Base-by-base conservation (phyloP, 139 green algal species). In the Haematococcus lacustris region DNA sequence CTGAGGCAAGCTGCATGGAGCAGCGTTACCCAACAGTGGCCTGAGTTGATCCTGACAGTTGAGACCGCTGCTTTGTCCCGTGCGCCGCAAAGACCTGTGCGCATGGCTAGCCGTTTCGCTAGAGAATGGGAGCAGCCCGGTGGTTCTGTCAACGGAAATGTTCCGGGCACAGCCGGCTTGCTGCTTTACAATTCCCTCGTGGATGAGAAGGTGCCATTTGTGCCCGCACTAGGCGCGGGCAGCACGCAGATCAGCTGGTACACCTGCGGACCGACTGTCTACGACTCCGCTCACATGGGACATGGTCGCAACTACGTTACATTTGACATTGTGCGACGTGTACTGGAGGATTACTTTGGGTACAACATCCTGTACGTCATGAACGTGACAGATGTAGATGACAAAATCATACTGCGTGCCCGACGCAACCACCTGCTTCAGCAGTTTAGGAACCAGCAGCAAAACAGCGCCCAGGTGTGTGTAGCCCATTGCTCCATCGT, bases 301-400 rank as follows among this genome's bases (percentile, higher is more conserved):
- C 94, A 98, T 76, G 94, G 93, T 30, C 85, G 96, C 40, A 97
- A 96, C 76, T 99, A 99, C 77, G 75, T 99, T n/a, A 94, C 90
- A 2, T 97, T 98, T 77, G 96, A 99, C 86, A 95, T 98, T 41
- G 80, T 99, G 33, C 82, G 96, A 25, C 86, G 96, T 1, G 87
- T 99, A 0, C 86, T 98, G 69, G 92, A 97, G 73, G 94, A 98
- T 77, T 98, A 98, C 76, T 98, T 98, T 53, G 87, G 90, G 0
- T 98, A 97, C 85, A 88, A 93, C 61, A 75, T 92, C 28, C 79
- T 90, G 37, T 97, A 91, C 67, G 88, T 96, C 30, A 98, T 98
- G 95, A 99, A 99, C 80, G 90, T 99, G n/a, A 99, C 96, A 1
- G 96, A 99, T 76, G 92, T 99, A 43, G 96, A 99, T 73, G 96